Conservation (phyloP, 2,329 filamentous ascomycete species). For the Dryadomyces sulphureus region DNA sequence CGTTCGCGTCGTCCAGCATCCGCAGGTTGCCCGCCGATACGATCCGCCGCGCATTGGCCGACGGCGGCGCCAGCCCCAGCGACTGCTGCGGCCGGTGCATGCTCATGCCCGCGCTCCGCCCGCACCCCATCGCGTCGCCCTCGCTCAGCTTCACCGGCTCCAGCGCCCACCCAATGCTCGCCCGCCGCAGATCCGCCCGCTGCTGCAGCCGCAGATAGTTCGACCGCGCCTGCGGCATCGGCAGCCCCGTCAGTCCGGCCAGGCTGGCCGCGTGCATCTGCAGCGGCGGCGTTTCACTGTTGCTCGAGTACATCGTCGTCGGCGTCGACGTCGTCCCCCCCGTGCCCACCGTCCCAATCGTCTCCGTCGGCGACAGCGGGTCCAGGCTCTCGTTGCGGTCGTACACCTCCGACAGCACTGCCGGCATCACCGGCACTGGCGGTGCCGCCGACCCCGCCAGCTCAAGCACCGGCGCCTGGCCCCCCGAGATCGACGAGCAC, state of each 20-base stretch:
- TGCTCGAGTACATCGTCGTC: background rate
- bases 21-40: slow-evolving; percentile 13
- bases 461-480: background rate
- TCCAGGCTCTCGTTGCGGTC: background rate
- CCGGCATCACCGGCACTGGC: background rate
- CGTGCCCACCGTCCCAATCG: background rate
- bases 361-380: background rate
- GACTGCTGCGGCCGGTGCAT: slow-evolving; percentile 5
- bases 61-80: slow-evolving; percentile 1
- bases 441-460: background rate
- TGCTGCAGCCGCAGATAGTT: slow-evolving; percentile 9
- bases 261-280: background rate
- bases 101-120: no score
- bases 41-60: slow-evolving; percentile 7
- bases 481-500: background rate
- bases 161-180: slow-evolving; percentile 20
- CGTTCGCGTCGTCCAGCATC: background rate
- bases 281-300: background rate
- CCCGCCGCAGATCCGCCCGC: slow-evolving; percentile 15
- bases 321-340: background rate
- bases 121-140: background rate
- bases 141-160: slow-evolving; percentile 15
- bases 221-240: slow-evolving; percentile 3
- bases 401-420: background rate
- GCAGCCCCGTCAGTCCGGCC: background rate